Base-by-base conservation (phyloP, 148 eudicot species). In the Silene latifolia region DNA sequence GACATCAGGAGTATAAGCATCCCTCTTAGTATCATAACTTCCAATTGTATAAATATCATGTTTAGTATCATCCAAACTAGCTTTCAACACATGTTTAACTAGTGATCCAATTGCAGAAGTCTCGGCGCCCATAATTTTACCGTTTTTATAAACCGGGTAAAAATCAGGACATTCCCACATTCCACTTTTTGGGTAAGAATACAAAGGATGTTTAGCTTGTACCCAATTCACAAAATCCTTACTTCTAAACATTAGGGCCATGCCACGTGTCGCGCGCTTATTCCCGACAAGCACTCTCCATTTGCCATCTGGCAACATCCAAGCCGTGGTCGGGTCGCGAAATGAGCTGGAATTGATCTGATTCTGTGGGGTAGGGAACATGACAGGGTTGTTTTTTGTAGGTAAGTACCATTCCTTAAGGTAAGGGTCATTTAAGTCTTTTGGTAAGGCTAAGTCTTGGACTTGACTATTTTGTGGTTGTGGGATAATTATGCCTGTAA, bases 151-250 rank as follows among this genome's bases (percentile, higher is more conserved):
- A 65, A 93, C 87, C 0, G 92, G 92, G 56, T 14, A 89, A 74
- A 93, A 93, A 79, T 93, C 93, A 6, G 91, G 88, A 32, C 96
- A 90, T 78, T 92, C 93, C 92, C 94, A 89, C 95, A 92, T 92
- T 5, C 89, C 91, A 19, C 85, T 80, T 4, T 46, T 72, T 2
- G 75, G 29, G 0, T 78, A 21, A 0, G 82, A 80, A 62, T 88
- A 85, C 2, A 92, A 48, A 0, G 90, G 91, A 8, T 82, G 69
- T 8, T 85, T 19, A 4, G 89, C 80, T 65, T 77, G 4, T 23
- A 69, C 73, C 91, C 92, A 92, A 2, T 47, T 10, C 0, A 74
- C 54, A 76, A 92, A 92, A 80, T 92, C 92, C 59, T 53, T 83
- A 15, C 92, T 92, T 25, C 64, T 79, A 72, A 81, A 92, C 39